Evolutionary conservation across 1,284 basidiomycete species (phyloP), one percentile per base, ranked within the genome.

Genomic region (Stereum hirsutum): DNA sequence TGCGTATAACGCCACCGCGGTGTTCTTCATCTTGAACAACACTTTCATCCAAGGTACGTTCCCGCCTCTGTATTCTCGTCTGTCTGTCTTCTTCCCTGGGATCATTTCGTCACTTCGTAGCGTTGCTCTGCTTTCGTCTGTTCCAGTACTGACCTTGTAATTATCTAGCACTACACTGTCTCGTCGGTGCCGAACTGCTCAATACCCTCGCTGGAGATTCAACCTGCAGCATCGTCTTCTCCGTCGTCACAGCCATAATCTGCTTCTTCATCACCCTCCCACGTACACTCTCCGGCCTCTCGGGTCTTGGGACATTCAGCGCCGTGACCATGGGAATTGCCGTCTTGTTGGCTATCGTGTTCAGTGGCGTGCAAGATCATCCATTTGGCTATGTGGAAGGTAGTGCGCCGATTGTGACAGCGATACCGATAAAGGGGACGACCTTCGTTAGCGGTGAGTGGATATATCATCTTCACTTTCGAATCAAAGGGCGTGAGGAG

Each of bases 121-220:
- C n/a, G n/a, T n/a, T n/a, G n/a, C n/a, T n/a, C n/a, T n/a, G n/a
- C n/a, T n/a, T n/a, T n/a, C n/a, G n/a, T n/a, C n/a, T n/a, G n/a
- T n/a, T n/a, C n/a, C n/a, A n/a, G n/a, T n/a, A n/a, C n/a, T n/a
- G n/a, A n/a, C n/a, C n/a, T n/a, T n/a, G n/a, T n/a, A n/a, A n/a
- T n/a, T n/a, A 6, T 39, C 6, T 25, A 69, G 68, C 57, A 4
- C 60, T 72, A 6, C 68, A 70, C 47, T 65, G 66, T 45, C 54
- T 70, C 17, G 67, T 70, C 21, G 68, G 68, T 17, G 66, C 68
- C 6, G 62, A 64, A 48, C 57, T 68, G 2, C 58, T 82, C 44
- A 82, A 82, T 63, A 80, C 78, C 0, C 63, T 84, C 3, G 69
- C 72, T 1, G 64, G 74, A 49, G 69, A 68, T n/a, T 66, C 69